Evolutionary conservation across 768 basidiomycete genomes (phyloP).

Genomic region (Suillus cothurnatus): DNA sequence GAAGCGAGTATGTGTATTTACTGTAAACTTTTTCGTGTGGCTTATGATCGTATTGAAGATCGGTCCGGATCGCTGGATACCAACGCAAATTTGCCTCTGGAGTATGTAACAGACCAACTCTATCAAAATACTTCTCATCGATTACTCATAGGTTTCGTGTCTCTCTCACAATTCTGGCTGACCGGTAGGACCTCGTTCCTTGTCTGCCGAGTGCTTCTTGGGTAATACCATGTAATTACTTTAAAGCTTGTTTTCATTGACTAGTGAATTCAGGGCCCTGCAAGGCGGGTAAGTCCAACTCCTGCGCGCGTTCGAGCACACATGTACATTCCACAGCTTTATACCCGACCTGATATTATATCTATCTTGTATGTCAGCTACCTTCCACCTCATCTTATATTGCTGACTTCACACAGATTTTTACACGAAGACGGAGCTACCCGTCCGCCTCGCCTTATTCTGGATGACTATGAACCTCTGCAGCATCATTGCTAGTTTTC

Average conservation of each 20-base stretch:
- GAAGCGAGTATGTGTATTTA: slow-evolving; percentile 44
- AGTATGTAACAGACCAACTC: slow-evolving; percentile 25
- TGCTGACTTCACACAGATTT: slow-evolving; percentile 31
- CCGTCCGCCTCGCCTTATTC: slow-evolving; percentile 56
- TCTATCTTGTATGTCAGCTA: slow-evolving; percentile 49
- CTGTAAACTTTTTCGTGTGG: background rate
- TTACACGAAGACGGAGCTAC: slow-evolving; percentile 61
- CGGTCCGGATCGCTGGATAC: slow-evolving; percentile 68
- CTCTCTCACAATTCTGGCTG: slow-evolving; percentile 57
- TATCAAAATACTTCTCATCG: background rate
- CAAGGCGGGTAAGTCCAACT: slow-evolving; percentile 45
- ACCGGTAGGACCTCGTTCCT: slow-evolving; percentile 54
- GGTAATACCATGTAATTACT: slow-evolving; percentile 28
- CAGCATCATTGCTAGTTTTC: slow-evolving; percentile 51
- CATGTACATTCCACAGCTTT: slow-evolving; percentile 36
- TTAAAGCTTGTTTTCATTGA: slow-evolving; percentile 1
- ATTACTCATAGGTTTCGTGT: slow-evolving; percentile 38
- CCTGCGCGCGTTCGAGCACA: background rate
- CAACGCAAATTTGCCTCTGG: slow-evolving; percentile 59
- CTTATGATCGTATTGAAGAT: slow-evolving; percentile 33
- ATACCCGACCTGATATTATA: slow-evolving; percentile 65
- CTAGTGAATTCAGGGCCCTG: slow-evolving; percentile 31
- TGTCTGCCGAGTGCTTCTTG: slow-evolving; percentile 48
- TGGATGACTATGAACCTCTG: slow-evolving; percentile 53
- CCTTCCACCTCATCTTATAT: background rate